Evolutionary conservation across 2,329 filamentous ascomycete genomes (phyloP).

Genomic region (Phoma sp.): DNA sequence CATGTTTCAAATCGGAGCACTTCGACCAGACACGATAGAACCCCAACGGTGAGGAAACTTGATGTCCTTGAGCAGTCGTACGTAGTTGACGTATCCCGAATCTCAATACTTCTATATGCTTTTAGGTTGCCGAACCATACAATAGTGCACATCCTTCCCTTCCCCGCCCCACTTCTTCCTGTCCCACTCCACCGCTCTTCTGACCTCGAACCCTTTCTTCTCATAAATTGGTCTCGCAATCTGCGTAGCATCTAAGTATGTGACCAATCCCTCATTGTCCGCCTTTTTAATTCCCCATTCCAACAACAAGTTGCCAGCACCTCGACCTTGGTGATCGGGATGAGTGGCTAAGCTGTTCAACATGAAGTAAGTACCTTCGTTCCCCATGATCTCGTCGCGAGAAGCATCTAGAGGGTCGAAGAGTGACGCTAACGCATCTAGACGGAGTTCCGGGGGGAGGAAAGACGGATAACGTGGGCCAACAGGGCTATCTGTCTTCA

Average conservation of each 20-base stretch:
- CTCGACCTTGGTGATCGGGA: constrained; percentile 50
- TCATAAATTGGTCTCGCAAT: constrained; percentile 50
- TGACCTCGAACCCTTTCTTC: constrained; percentile 35
- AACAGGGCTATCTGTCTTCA: not conserved
- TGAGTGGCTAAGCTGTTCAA: constrained; percentile 44
- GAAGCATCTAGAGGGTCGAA: constrained; percentile 33
- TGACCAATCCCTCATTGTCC: constrained; percentile 46
- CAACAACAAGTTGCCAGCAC: constrained; percentile 48
- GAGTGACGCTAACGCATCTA: constrained; percentile 35
- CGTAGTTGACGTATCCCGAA: not conserved
- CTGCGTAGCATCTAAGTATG: constrained; percentile 51
- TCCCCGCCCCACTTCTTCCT: constrained; percentile 36
- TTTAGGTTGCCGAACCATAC: constrained; percentile 26
- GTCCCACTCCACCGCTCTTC: constrained; percentile 32
- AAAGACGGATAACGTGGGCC: constrained; percentile 63
- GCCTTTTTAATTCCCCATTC: constrained; percentile 50
- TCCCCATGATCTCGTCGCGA: constrained; percentile 36
- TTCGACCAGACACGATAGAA: not conserved
- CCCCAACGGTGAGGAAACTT: not conserved
- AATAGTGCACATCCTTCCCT: constrained; percentile 41
- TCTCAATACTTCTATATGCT: not conserved
- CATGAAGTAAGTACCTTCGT: constrained; percentile 31
- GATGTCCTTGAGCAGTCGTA: not conserved
- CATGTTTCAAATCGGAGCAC: not conserved
- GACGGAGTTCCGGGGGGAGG: constrained; percentile 70